phyloP scores from a whole-genome alignment of 495 filamentous ascomycete genomes.

The Hypoxylon crocopeplum region DNA sequence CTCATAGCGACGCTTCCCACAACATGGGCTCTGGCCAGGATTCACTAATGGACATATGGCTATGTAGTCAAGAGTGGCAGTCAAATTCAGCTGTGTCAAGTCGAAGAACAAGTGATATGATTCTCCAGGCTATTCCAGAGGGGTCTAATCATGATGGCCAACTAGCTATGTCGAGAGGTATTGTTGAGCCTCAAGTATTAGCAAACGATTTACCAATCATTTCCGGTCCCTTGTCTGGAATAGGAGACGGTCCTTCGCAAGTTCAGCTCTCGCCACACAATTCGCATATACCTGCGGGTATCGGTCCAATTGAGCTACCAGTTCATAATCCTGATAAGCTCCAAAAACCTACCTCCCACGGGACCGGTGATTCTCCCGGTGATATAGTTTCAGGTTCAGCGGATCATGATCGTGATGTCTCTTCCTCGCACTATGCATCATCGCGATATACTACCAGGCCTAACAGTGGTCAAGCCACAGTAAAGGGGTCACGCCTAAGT shows the following conservation, averaged over 20 bases:
- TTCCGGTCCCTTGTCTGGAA: neutral
- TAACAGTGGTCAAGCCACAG: constrained; percentile 27
- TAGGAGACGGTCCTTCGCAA: neutral
- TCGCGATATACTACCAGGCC: constrained; percentile 37
- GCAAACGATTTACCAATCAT: neutral
- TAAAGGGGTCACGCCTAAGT: constrained; percentile 25
- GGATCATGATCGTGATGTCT: constrained; percentile 18
- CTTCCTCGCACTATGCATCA: constrained; percentile 34
- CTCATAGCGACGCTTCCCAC: constrained; percentile 19
- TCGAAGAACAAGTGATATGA: constrained; percentile 39
- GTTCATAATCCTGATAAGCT: neutral
- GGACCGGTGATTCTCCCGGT: neutral
- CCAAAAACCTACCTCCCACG: neutral
- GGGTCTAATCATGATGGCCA: constrained; percentile 4
- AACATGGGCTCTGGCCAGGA: constrained; percentile 31
- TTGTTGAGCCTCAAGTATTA: neutral
- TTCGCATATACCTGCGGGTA: neutral
- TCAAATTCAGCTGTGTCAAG: constrained; percentile 38
- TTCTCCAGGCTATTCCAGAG: constrained; percentile 30
- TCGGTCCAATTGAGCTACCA: neutral
- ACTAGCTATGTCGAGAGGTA: constrained; percentile 10
- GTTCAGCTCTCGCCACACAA: neutral
- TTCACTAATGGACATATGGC: constrained; percentile 50
- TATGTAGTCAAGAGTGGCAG: constrained; percentile 49
- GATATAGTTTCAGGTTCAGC: neutral